Evolutionary conservation across 306 rosid species (phyloP), one percentile per base, ranked within the genome.

Genomic region (Rubus parviflorus): DNA sequence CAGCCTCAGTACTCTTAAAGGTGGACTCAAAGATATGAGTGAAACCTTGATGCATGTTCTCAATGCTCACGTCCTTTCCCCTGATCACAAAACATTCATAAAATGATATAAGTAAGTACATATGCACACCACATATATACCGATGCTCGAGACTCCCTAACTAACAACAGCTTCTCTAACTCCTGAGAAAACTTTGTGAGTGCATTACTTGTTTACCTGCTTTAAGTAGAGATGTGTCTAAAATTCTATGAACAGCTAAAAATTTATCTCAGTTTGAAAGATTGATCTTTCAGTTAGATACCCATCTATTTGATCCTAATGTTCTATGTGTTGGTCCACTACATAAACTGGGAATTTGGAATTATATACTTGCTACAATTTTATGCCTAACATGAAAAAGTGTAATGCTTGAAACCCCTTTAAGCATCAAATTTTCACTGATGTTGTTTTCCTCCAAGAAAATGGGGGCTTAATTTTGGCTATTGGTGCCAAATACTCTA

Each of bases 1-100:
- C 45, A 14, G 80, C 98, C 70, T 91, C 90, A 0, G 81, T 81
- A 67, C 93, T 91, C 88, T 91, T 96, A 68, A 94, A 94, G 66
- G 88, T 94, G 16, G 98, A 91, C 79, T 91, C 98, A 53, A 91
- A 94, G 6, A 90, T 77, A 81, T 94, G 97, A 80, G 98, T 91
- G 82, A 82, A 91, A 73, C 98, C 98, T 77, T 91, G 91, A 83
- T 94, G 96, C 81, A 88, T 7, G 68, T 90, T 94, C 77, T 91
- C 94, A 57, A 74, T 78, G 87, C 97, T 90, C 71, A 91, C 84
- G 77, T 94, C 96, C 72, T 64, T 91, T 48, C 97, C 97, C 88
- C 97, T 91, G 83, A 60, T 66, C 75, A 72, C 67, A 75, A 72
- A 57, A 65, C 20, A 80, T 22, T 5, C 11, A 43, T 6, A 38